A percentile compares a stretch with the other conserved stretches of the same genome.
Evolutionary conservation across 768 basidiomycete genomes (phyloP).

Genomic region (Mycena vulgaris): DNA sequence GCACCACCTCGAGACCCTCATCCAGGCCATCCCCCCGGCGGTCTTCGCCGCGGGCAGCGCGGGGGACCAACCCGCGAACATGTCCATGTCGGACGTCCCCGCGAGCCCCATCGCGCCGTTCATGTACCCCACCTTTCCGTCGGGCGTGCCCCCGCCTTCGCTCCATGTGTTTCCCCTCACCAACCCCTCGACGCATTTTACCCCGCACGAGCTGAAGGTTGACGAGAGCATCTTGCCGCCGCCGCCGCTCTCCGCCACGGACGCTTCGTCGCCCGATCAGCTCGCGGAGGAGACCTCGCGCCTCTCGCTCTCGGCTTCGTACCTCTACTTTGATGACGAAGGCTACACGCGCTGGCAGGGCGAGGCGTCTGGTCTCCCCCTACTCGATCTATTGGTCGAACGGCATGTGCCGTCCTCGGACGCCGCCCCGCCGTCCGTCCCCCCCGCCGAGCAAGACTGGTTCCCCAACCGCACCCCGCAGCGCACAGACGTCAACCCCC

Average conservation of each 20-base stretch:
- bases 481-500: constrained; percentile 87
- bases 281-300: constrained; percentile 72
- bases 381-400: constrained; percentile 88
- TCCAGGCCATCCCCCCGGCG: constrained; percentile 87
- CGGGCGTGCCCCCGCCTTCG: constrained; percentile 84
- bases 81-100: constrained; percentile 47
- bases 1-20: constrained; percentile 89
- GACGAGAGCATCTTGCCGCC: constrained; percentile 59
- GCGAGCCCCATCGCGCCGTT: constrained; percentile 57
- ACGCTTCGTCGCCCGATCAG: constrained; percentile 57
- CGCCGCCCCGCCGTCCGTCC: constrained; percentile 42
- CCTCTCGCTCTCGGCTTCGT: constrained; percentile 81
- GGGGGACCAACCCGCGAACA: constrained; percentile 50
- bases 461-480: constrained; percentile 88
- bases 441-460: constrained; percentile 60
- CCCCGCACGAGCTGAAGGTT: constrained; percentile 57
- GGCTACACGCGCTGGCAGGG: constrained; percentile 93
- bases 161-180: constrained; percentile 84
- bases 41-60: constrained; percentile 78
- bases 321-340: constrained; percentile 90
- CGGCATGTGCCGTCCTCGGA: constrained; percentile 62
- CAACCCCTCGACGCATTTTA: constrained; percentile 87
- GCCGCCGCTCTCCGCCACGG: constrained; percentile 40
- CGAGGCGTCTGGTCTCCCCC: constrained; percentile 92
- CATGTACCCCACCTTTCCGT: constrained; percentile 58